Evolutionary conservation across 2,329 filamentous ascomycete genomes (phyloP), one percentile per base, ranked within the genome.

Genomic region (Tolypocladium endophyticum): DNA sequence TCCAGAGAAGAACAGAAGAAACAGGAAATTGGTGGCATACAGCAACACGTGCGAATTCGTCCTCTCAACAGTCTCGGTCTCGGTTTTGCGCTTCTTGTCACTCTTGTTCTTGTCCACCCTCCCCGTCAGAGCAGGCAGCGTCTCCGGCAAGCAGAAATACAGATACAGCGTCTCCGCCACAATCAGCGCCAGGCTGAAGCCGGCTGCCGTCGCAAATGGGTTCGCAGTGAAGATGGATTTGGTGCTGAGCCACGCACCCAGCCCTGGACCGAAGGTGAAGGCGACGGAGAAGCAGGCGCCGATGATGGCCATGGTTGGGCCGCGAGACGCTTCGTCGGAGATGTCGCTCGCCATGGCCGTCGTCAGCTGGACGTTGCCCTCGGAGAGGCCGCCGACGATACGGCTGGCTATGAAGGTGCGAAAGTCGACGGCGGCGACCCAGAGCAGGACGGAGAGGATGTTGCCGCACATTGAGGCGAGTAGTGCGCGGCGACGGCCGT

Each of bases 271-370:
- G 71, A 97, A 95, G 0, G 94, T 99, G 72, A 99, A 99, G 23
- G 94, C 94, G 66, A 99, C 87, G 62, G 90, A 96, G 77, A 99
- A 99, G 77, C 94, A 97, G 18, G 89, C 92, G 61, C 94, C 94
- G 35, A 99, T 93, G 59, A 99, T 81, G 9, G 94, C 94, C 91
- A 99, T 97, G 50, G 94, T 97, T 25, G 90, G 86, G 28, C 93
- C 91, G 35, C 94, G 85, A 68, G 87, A 88, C 60, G 83, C 82
- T 66, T 93, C 88, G 68, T 95, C 92, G 52, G 90, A 96, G 65
- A 99, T 92, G 72, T 99, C 94, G 45, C 93, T 94, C 23, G 94
- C 94, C 72, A 99, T 97, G 50, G 94, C 93, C 63, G 93, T 94
- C 5, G 94, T 93, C 18, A 99, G 81, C 77, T 99, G 94, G 3